These are phyloP conservation scores for Kurtzmaniella cleridarum DNA, from an alignment of 805 yeast genomes.

Conservation along the genomic window DNA sequence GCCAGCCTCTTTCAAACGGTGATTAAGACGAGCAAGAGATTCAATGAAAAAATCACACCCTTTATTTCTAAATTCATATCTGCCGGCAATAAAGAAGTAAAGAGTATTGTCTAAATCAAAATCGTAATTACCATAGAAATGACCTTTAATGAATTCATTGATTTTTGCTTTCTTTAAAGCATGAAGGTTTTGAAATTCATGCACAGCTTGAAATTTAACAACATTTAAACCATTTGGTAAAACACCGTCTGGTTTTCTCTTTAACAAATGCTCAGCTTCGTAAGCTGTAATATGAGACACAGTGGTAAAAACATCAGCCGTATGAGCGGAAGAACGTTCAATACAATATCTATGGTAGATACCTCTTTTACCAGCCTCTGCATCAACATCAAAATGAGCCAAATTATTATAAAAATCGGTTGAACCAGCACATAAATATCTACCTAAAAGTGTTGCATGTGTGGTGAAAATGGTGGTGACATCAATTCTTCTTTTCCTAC, in stretches of 20 bases:
- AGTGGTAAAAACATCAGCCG: constrained; percentile 95
- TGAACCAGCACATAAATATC: constrained; percentile 94
- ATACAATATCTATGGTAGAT: constrained; percentile 95
- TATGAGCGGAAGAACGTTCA: constrained; percentile 93
- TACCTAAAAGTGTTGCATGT: constrained; percentile 92
- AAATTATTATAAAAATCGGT: constrained; percentile 93
- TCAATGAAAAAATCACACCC: constrained; percentile 96
- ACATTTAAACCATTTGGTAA: constrained; percentile 95
- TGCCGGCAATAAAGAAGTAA: constrained; percentile 93
- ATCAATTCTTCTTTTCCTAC: constrained; percentile 86
- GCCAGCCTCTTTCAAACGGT: constrained; percentile 71
- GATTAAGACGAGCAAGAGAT: constrained; percentile 85
- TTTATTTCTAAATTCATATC: constrained; percentile 94
- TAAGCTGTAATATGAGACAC: constrained; percentile 97
- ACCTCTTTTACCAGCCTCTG: constrained; percentile 97
- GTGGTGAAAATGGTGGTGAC: constrained; percentile 95
- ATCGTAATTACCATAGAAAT: constrained; percentile 93
- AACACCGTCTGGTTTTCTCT: constrained; percentile 96
- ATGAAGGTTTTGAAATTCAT: constrained; percentile 95
- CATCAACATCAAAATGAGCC: constrained; percentile 87
- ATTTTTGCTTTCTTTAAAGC: constrained; percentile 87
- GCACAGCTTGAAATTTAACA: constrained; percentile 93
- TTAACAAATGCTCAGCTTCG: constrained; percentile 87
- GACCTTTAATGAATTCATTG: constrained; percentile 93
- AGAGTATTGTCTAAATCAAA: constrained; percentile 91